phyloP scores from a whole-genome alignment of 2,329 filamentous ascomycete species.

The Claviceps quebecensis region DNA sequence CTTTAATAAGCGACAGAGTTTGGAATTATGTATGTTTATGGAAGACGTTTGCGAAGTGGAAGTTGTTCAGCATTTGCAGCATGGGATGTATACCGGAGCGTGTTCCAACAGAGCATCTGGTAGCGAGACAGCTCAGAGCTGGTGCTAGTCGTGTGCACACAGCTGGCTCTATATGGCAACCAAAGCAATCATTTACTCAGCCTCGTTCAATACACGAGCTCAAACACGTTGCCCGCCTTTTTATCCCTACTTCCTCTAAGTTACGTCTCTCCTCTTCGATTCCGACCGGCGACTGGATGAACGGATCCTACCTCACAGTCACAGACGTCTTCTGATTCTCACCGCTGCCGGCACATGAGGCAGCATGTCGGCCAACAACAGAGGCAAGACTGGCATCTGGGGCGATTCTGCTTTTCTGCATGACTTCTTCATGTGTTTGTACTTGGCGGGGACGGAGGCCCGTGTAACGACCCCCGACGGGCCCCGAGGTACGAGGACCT shows the following conservation, averaged over 20 bases:
- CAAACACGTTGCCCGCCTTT: too few species aligned
- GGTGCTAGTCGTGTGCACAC: neutral
- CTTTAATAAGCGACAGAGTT: neutral
- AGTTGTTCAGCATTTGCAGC: neutral
- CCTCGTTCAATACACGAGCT: neutral
- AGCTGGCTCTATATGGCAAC: neutral
- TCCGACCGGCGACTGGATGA: neutral
- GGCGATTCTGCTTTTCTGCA: constrained; percentile 18
- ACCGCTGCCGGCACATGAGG: neutral
- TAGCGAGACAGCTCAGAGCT: neutral
- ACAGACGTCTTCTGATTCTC: neutral
- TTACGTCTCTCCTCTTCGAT: neutral
- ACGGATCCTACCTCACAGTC: neutral
- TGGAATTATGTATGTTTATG: neutral
- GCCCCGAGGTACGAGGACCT: constrained; percentile 11
- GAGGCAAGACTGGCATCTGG: neutral
- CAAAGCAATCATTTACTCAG: neutral
- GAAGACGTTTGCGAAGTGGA: neutral
- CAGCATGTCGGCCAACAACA: neutral
- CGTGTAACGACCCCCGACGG: constrained; percentile 12
- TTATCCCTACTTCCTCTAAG: neutral
- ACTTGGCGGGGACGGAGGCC: constrained; percentile 14
- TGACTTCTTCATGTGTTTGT: constrained; percentile 20
- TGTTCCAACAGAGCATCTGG: neutral
- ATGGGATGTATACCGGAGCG: neutral